These are phyloP conservation scores for Fusarium virguliforme DNA, from an alignment of 2,329 filamentous ascomycete species.

Conservation along the genomic window DNA sequence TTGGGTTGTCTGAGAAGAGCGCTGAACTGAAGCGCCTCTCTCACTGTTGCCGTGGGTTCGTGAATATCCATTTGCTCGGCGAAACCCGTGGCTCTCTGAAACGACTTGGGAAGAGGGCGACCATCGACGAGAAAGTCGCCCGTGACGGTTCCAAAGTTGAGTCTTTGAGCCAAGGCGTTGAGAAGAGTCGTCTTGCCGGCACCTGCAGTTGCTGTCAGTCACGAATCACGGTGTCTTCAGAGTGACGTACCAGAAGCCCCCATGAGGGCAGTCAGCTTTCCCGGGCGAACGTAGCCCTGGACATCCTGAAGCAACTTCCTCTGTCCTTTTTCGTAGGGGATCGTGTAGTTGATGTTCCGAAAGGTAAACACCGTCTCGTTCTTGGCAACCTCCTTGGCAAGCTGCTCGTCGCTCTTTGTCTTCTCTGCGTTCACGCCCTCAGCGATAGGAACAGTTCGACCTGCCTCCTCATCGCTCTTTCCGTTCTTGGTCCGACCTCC, in stretches of 20 bases:
- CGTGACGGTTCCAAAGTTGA: slow-evolving; percentile 82
- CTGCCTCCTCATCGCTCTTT: slow-evolving; percentile 68
- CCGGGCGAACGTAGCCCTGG: slow-evolving; percentile 88
- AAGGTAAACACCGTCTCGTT: slow-evolving; percentile 74
- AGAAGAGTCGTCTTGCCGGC: slow-evolving; percentile 82
- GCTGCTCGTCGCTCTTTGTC: slow-evolving; percentile 52
- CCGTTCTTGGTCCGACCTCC: slow-evolving; percentile 58
- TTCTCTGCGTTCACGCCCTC: slow-evolving; percentile 35
- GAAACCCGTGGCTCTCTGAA: slow-evolving; percentile 85
- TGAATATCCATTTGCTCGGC: slow-evolving; percentile 78
- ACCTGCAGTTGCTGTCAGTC: slow-evolving; percentile 43
- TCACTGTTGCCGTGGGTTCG: slow-evolving; percentile 76
- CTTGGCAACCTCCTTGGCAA: slow-evolving; percentile 66
- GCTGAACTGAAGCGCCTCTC: slow-evolving; percentile 77
- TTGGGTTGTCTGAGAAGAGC: slow-evolving; percentile 75
- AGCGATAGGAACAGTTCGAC: slow-evolving; percentile 48
- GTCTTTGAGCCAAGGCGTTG: slow-evolving; percentile 81
- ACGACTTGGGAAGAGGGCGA: slow-evolving; percentile 78
- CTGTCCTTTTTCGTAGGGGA: slow-evolving; percentile 73
- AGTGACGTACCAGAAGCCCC: slow-evolving; percentile 63
- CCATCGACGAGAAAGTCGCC: slow-evolving; percentile 88
- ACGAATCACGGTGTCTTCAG: not conserved
- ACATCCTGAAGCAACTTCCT: slow-evolving; percentile 81
- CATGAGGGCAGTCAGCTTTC: slow-evolving; percentile 86
- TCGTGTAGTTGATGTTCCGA: slow-evolving; percentile 66